These are phyloP conservation scores for Barnettozyma vustinii DNA, from an alignment of 805 yeast genomes.

Conservation along the genomic window DNA sequence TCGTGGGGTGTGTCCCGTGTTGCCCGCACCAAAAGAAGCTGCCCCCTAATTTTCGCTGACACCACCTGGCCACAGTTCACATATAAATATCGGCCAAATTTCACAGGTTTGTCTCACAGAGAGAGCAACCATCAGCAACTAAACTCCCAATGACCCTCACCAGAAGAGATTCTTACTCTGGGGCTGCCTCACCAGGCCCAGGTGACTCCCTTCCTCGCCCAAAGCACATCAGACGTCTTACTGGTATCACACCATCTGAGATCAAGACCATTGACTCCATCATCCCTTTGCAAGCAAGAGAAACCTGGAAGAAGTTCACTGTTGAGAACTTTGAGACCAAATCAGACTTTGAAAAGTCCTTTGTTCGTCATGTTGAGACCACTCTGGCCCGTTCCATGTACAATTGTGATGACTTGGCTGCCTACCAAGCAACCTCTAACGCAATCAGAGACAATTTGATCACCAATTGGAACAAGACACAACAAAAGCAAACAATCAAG, in stretches of 20 bases:
- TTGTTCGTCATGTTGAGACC: constrained; percentile 85
- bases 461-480: constrained; percentile 89
- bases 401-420: constrained; percentile 89
- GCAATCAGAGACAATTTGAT: constrained; percentile 75
- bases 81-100: neutral
- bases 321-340: constrained; percentile 41
- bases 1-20: no score
- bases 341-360: constrained; percentile 58
- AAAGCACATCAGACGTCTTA: constrained; percentile 65
- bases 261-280: constrained; percentile 75
- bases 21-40: neutral
- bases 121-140: neutral
- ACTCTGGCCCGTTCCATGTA: constrained; percentile 86
- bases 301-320: constrained; percentile 69
- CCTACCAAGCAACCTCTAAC: constrained; percentile 83
- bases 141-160: constrained; percentile 5
- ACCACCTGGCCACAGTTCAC: neutral
- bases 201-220: constrained; percentile 27
- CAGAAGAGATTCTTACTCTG: constrained; percentile 13
- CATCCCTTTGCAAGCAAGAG: constrained; percentile 74
- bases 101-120: neutral
- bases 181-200: constrained; percentile 6
- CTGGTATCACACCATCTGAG: constrained; percentile 90
- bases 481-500: constrained; percentile 77
- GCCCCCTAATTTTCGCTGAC: neutral